Evolutionary conservation across 2,329 filamentous ascomycete genomes (phyloP), one percentile per base, ranked within the genome.

Genomic region (Exophiala sp.): DNA sequence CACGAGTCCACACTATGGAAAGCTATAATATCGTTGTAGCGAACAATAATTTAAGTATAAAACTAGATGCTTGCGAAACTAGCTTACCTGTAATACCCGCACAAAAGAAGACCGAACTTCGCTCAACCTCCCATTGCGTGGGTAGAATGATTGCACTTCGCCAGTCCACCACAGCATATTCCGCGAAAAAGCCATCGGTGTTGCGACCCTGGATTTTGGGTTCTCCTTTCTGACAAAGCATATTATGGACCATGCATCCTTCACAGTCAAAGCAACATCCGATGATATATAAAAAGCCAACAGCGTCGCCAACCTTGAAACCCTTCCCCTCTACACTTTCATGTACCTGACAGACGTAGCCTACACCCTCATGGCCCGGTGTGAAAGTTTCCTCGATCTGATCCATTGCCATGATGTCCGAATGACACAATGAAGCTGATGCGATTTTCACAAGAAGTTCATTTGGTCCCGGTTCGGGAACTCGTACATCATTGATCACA

Each of bases 21-120:
- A 21, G 52, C 52, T 1, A 77, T 79, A 46, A 79, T 72, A 1
- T 77, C 77, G 1, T 77, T 77, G n/a, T n/a, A 58, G 77, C 79
- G 60, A 80, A 77, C 3, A 80, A 59, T 29, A 29, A 29, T 29
- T 29, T 29, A 29, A 29, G 24, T 29, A 29, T 29, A 29, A 29
- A 29, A 29, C 3, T 29, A 29, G 24, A 29, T 29, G 24, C 24
- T 29, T 29, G 38, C 33, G 47, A 56, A 43, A 50, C 45, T 34
- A 50, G 53, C 52, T 52, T 43, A 24, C 67, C 70, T 1, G 77
- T 79, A 46, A 79, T 72, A 1, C 77, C 77, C 1, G 78, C 77
- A 58, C 78, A 79, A 60, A 80, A 77, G 4, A 80, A 59, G 12
- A 76, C 72, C 33, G 75, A 68, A 3, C 69, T 65, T 12, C 58